phyloP scores from a whole-genome alignment of 805 yeast species.

The Ogataea zsoltii region DNA sequence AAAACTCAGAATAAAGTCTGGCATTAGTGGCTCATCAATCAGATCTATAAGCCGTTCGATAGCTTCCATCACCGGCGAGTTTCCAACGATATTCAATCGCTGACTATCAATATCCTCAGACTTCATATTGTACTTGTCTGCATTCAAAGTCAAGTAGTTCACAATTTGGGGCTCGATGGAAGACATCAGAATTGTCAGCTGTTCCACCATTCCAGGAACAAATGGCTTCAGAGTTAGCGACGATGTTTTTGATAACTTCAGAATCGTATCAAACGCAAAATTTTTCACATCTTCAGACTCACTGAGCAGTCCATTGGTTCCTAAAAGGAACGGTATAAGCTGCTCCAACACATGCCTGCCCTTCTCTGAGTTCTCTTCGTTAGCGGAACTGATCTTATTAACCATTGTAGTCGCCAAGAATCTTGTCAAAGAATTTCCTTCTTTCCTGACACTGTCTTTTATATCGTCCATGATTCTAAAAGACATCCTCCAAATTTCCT shows the following conservation, averaged over 20 bases:
- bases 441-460: slow-evolving; percentile 86
- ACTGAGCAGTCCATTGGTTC: slow-evolving; percentile 74
- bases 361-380: slow-evolving; percentile 34
- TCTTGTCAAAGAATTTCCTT: slow-evolving; percentile 70
- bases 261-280: slow-evolving; percentile 74
- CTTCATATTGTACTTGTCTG: slow-evolving; percentile 79
- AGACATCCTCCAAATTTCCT: slow-evolving; percentile 82
- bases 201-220: slow-evolving; percentile 66
- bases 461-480: slow-evolving; percentile 92
- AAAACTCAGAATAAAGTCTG: slow-evolving; percentile 49
- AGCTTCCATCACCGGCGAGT: slow-evolving; percentile 88
- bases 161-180: slow-evolving; percentile 89
- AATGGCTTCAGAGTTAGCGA: slow-evolving; percentile 64
- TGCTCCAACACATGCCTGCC: slow-evolving; percentile 51
- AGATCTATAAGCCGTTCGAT: slow-evolving; percentile 68
- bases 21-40: slow-evolving; percentile 52
- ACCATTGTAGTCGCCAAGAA: slow-evolving; percentile 64
- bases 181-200: slow-evolving; percentile 72
- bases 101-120: slow-evolving; percentile 74
- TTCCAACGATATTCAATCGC: slow-evolving; percentile 68
- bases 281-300: slow-evolving; percentile 82
- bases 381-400: slow-evolving; percentile 52
- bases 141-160: slow-evolving; percentile 83
- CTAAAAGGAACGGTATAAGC: slow-evolving; percentile 77
- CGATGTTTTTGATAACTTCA: slow-evolving; percentile 66